Conservation (phyloP, 192 early-diverging fungal genomes). For the Podila clonocystis region DNA sequence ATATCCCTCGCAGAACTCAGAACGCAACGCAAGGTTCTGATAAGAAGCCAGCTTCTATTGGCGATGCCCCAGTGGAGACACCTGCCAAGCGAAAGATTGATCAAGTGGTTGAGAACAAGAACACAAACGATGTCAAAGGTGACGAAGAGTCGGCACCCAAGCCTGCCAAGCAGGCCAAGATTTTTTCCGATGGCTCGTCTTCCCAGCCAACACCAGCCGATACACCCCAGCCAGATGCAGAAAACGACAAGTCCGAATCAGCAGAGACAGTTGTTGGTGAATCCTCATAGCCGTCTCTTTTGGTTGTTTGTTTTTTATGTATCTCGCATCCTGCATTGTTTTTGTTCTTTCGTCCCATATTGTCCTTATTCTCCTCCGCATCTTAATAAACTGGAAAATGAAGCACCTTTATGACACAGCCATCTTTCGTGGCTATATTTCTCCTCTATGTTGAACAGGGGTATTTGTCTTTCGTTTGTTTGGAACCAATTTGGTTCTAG, state of each 20-base stretch:
- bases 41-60: background rate
- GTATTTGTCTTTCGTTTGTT: background rate
- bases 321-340: background rate
- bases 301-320: background rate
- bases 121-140: too few relatives aligned
- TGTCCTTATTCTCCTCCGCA: too few relatives aligned
- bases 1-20: background rate
- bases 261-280: background rate
- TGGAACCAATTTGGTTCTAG: background rate
- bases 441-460: background rate
- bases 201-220: slow-evolving; percentile 25
- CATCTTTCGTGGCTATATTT: too few relatives aligned
- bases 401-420: too few relatives aligned
- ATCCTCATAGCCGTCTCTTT: background rate
- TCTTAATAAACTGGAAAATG: too few relatives aligned
- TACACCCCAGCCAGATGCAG: slow-evolving; percentile 6
- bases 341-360: background rate
- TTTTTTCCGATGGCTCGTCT: slow-evolving; percentile 5
- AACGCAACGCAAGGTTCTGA: background rate
- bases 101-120: background rate
- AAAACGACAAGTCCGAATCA: background rate
- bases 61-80: background rate
- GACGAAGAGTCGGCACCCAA: background rate
- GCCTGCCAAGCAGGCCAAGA: slow-evolving; percentile 12
- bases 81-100: slow-evolving; percentile 14